Conservation (phyloP, 2,329 filamentous ascomycete species). For the Penicillium crustosum region DNA sequence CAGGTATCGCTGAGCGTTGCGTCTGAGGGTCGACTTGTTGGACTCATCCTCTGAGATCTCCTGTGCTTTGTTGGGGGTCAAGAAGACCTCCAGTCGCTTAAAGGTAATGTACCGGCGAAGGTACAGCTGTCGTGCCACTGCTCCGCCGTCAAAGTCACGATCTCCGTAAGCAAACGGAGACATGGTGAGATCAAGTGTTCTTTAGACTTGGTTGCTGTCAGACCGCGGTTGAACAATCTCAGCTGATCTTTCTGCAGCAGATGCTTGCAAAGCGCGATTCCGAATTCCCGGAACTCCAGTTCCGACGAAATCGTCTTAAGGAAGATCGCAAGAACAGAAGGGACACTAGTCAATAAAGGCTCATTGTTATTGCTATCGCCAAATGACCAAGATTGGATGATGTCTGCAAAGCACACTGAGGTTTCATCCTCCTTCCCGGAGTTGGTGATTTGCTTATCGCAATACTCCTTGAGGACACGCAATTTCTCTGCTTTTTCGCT, state of each 20-base stretch:
- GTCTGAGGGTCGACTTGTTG: conserved; percentile 74
- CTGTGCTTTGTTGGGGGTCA: conserved; percentile 63
- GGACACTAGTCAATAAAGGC: conserved; percentile 73
- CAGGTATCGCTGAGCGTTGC: conserved; percentile 78
- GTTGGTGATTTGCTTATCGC: conserved; percentile 55
- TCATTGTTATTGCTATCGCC: conserved; percentile 79
- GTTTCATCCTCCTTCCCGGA: conserved; percentile 53
- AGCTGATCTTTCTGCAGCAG: conserved; percentile 78
- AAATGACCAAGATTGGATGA: conserved; percentile 87
- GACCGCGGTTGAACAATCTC: conserved; percentile 73
- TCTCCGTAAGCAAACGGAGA: conserved; percentile 78
- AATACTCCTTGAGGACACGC: conserved; percentile 48
- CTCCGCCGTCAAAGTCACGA: conserved; percentile 82
- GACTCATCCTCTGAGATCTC: conserved; percentile 63
- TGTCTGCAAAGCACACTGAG: conserved; percentile 68
- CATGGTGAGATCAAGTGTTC: conserved; percentile 88
- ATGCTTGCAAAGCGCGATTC: conserved; percentile 75
- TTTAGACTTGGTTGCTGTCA: conserved; percentile 78
- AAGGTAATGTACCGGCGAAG: conserved; percentile 75
- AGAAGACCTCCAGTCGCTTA: conserved; percentile 74
- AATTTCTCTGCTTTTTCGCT: conserved; percentile 41
- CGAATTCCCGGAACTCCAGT: conserved; percentile 72
- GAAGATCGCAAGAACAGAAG: conserved; percentile 77
- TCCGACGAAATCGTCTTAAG: conserved; percentile 73
- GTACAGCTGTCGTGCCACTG: conserved; percentile 74